Base-by-base conservation (phyloP, 1,284 basidiomycete genomes). In the Wallemia hederae region DNA sequence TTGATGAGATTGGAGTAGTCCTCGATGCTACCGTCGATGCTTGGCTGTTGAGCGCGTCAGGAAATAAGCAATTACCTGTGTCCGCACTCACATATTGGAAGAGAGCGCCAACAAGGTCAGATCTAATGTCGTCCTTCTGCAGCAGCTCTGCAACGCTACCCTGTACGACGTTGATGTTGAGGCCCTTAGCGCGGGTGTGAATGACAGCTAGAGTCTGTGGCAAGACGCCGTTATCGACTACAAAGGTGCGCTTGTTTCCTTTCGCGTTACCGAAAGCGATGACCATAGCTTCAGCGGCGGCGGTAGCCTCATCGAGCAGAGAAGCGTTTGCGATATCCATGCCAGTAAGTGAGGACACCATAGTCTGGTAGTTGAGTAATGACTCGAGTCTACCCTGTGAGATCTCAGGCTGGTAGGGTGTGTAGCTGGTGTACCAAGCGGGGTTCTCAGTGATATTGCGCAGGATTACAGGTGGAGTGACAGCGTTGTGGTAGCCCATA, bases 401-500 rank as follows among this genome's bases (percentile, higher is more conserved):
- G 68, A 92, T 84, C 74, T 94, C 88, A 5, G 88, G 85, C 70
- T 92, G 87, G 65, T 74, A 77, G 0, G 92, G 91, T 1, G 90
- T 96, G 71, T 97, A 97, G 59, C 86, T 88, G 1, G 91, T 97
- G 72, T 97, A 97, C 92, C 92, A 98, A 11, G 83, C 86, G 25
- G 91, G 92, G 70, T 94, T 97, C 72, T 98, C 91, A 74, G 89
- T 82, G 64, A 92, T 74, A 69, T 92, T 96, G 65, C 90, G 83
- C 66, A 91, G 76, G 70, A 96, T 85, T 60, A 94, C 88, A 15
- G 86, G 83, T 5, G 90, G 90, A 2, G 92, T 85, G 29, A 92
- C 86, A 22, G 90, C 88, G 67, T 83, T 84, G 69, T 24, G 27
- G 22, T 15, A 1, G 62, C 92, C 92, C 89, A 96, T 89, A 55